Percentiles rank a stretch among this genome's conserved stretches.
These are phyloP conservation scores for Neurospora sp. DNA, from an alignment of 2,329 filamentous ascomycete genomes.

Conservation along the genomic window DNA sequence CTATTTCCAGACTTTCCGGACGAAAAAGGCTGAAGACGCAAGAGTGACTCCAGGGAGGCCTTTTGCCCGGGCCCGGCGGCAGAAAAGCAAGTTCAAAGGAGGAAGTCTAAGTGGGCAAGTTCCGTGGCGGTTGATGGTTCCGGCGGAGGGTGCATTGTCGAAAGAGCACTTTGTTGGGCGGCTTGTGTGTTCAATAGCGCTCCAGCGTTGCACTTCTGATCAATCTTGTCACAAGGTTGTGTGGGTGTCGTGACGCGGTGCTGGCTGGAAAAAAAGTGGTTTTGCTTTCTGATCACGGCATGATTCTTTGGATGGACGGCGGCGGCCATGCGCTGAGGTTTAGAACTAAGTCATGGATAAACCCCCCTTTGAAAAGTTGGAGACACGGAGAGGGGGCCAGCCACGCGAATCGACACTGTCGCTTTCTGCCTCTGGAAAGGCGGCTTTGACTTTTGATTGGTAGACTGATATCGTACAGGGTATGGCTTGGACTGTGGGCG, in stretches of 20 bases:
- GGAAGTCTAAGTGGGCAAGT: neutral
- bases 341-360: neutral
- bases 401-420: neutral
- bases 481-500: neutral
- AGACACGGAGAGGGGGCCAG: neutral
- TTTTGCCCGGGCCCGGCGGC: neutral
- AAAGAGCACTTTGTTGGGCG: neutral
- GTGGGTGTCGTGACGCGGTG: neutral
- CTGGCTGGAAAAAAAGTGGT: neutral
- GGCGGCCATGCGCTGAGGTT: neutral
- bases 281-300: neutral
- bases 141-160: neutral
- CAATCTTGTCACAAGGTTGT: neutral
- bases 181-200: neutral
- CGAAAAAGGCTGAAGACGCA: neutral
- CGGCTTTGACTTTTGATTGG: neutral
- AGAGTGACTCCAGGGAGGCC: neutral
- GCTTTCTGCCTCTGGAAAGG: neutral
- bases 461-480: neutral
- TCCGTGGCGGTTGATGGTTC: neutral
- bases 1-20: neutral
- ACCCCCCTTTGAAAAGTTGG: neutral
- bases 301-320: neutral
- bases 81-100: neutral
- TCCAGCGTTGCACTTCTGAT: neutral